Percentiles rank a stretch among this genome's conserved stretches.
Evolutionary conservation across 352 stramenopile species (phyloP).

Genomic region (Phytophthora constricta): DNA sequence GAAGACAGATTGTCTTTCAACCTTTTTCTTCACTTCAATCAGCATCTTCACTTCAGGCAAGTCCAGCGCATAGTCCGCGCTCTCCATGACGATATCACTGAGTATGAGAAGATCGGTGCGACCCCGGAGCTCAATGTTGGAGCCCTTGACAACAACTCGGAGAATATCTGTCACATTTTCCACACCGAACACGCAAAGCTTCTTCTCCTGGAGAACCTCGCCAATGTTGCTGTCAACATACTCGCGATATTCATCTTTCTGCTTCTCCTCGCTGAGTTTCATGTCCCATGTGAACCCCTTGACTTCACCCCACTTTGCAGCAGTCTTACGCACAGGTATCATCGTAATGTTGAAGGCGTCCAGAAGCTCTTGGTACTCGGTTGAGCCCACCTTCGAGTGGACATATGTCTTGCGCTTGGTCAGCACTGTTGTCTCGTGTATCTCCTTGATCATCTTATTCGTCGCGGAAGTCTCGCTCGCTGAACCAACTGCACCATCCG

Average conservation of each 20-base stretch:
- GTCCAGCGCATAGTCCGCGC: constrained; percentile 9
- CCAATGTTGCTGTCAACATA: constrained; percentile 45
- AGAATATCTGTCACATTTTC: constrained; percentile 35
- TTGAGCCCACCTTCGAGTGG: constrained; percentile 34
- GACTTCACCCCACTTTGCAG: constrained; percentile 7
- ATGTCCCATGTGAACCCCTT: constrained; percentile 28
- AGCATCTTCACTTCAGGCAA: constrained; percentile 45
- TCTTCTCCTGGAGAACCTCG: constrained; percentile 28
- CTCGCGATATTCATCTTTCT: constrained; percentile 25
- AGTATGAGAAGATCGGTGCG: constrained; percentile 45
- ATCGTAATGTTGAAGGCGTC: constrained; percentile 27
- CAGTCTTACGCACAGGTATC: constrained; percentile 3
- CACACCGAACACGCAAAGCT: constrained; percentile 41
- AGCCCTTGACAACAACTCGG: constrained; percentile 27
- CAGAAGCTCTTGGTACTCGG: constrained; percentile 30
- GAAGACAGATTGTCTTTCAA: constrained; percentile 30
- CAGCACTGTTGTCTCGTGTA: constrained; percentile 23
- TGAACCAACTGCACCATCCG: constrained; percentile 3
- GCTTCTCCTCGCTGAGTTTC: constrained; percentile 35
- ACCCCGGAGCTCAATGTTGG: constrained; percentile 36
- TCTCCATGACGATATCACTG: constrained; percentile 27
- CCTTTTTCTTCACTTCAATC: constrained; percentile 35
- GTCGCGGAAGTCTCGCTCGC: constrained; percentile 6
- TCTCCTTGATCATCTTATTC: constrained; percentile 1
- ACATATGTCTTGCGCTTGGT: constrained; percentile 35